Base-by-base conservation (phyloP, 1,139 yeast genomes). In the Yamadazyma dushanensis region DNA sequence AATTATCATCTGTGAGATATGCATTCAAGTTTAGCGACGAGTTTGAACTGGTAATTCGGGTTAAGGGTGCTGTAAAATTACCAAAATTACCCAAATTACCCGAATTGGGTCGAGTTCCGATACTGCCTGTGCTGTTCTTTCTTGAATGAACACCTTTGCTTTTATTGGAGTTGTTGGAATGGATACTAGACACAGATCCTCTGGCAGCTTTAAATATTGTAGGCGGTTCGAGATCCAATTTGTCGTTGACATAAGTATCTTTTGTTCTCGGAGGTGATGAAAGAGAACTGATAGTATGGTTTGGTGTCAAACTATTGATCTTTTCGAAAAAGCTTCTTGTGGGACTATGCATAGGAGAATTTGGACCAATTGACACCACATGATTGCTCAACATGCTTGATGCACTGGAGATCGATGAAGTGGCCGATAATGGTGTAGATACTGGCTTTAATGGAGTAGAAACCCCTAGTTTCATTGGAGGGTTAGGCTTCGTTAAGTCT, bases 1-100 rank as follows among this genome's bases (percentile, higher is more conserved):
- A 39, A 32, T 27, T 44, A 34, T 35, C 41, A 26, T 69, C 75
- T 4, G 73, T 68, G 33, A 70, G 54, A 41, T 68, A 70, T 7
- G 73, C 75, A 44, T 70, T 64, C 35, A 70, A 57, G 43, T 70
- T 70, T 27, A 70, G 56, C 24, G 73, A 66, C 21, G 73, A 65
- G 37, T 63, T 63, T 15, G 72, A 64, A 43, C 73, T 66, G 28
- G 74, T 59, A 21, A 70, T 66, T 27, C 66, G 51, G 34, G 60
- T 50, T 9, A 69, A 49, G 5, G 61, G 61, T 35, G 51, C 53
- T 10, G 70, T 63, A 13, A 35, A 31, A 11, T 25, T 25, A 3
- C 27, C 18, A 8, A 25, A 14, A n/a, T n/a, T n/a, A n/a, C n/a
- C n/a, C n/a, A n/a, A n/a, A n/a, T 23, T 20, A 5, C 23, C 20